Percentiles rank a stretch among this genome's conserved stretches.
These are phyloP conservation scores for Tulasnella sp. DNA, from an alignment of 768 basidiomycete genomes.

Conservation along the genomic window DNA sequence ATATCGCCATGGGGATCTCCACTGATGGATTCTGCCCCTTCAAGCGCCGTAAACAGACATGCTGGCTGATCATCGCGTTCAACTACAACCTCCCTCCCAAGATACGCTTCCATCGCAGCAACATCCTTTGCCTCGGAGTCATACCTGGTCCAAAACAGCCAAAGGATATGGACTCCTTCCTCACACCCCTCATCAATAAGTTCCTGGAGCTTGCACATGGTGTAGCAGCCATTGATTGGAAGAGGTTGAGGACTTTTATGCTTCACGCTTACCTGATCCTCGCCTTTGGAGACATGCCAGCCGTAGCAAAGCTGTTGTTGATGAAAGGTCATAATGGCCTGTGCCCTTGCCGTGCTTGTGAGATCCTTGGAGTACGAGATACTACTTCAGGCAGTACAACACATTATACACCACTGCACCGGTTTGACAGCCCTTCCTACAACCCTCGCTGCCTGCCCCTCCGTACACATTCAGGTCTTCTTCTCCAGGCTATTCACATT, in stretches of 20 bases:
- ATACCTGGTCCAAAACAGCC: constrained; percentile 39
- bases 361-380: constrained; percentile 26
- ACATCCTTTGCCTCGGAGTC: constrained; percentile 32
- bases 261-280: constrained; percentile 27
- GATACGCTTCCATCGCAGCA: constrained; percentile 26
- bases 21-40: constrained; percentile 33
- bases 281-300: constrained; percentile 29
- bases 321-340: constrained; percentile 37
- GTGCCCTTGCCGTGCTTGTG: constrained; percentile 31
- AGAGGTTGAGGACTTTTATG: constrained; percentile 21
- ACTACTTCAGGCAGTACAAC: constrained; percentile 18
- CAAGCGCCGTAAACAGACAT: constrained; percentile 26
- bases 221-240: constrained; percentile 25
- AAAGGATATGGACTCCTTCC: constrained; percentile 32
- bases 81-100: constrained; percentile 37
- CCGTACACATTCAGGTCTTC: constrained; percentile 26
- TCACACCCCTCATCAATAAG: constrained; percentile 30
- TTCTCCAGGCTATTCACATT: constrained; percentile 23
- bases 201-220: constrained; percentile 28
- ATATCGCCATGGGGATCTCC: no score
- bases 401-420: constrained; percentile 20
- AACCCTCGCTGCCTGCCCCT: constrained; percentile 28
- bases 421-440: neutral
- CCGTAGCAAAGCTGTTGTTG: constrained; percentile 26
- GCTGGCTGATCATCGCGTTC: constrained; percentile 35